Percentiles rank a stretch among this genome's conserved stretches.
Conservation (phyloP, 2,329 filamentous ascomycete species). For the Meredithiella fracta region DNA sequence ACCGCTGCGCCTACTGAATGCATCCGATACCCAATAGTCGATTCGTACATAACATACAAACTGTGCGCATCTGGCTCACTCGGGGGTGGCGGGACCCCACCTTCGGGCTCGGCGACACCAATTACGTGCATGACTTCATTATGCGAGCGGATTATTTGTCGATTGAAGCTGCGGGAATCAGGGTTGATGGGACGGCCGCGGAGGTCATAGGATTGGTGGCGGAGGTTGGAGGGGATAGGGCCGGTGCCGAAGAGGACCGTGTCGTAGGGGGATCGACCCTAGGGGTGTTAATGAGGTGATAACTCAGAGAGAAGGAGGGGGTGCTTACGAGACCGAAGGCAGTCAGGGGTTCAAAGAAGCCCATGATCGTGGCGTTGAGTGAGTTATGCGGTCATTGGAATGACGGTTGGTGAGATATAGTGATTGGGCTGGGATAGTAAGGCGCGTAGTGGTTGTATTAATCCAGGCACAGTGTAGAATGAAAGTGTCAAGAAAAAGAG, state of each 20-base stretch:
- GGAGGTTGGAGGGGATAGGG: constrained; percentile 25
- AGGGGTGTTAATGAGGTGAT: background rate
- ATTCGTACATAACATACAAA: constrained; percentile 27
- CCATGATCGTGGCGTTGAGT: constrained; percentile 26
- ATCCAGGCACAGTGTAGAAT: no score
- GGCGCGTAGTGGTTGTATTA: no score
- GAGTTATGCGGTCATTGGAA: background rate
- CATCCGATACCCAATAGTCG: constrained; percentile 27
- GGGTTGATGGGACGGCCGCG: constrained; percentile 40
- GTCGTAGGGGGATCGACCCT: constrained; percentile 46
- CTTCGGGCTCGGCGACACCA: constrained; percentile 43
- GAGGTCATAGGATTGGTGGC: constrained; percentile 35
- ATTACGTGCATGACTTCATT: constrained; percentile 49
- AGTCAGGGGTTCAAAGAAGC: constrained; percentile 38
- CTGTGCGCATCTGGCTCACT: constrained; percentile 28
- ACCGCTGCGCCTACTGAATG: constrained; percentile 22
- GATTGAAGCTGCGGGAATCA: constrained; percentile 37
- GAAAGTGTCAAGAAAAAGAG: no score
- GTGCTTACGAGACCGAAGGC: constrained; percentile 37
- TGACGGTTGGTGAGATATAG: background rate
- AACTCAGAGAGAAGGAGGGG: constrained; percentile 1
- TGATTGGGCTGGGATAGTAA: background rate
- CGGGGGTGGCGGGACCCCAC: constrained; percentile 24
- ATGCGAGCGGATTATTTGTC: constrained; percentile 41
- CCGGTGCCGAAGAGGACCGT: constrained; percentile 36